A percentile compares a stretch with the other conserved stretches of the same genome.
Evolutionary conservation across 495 filamentous ascomycete species (phyloP).

Genomic region (Sphaerosporella brunnea): DNA sequence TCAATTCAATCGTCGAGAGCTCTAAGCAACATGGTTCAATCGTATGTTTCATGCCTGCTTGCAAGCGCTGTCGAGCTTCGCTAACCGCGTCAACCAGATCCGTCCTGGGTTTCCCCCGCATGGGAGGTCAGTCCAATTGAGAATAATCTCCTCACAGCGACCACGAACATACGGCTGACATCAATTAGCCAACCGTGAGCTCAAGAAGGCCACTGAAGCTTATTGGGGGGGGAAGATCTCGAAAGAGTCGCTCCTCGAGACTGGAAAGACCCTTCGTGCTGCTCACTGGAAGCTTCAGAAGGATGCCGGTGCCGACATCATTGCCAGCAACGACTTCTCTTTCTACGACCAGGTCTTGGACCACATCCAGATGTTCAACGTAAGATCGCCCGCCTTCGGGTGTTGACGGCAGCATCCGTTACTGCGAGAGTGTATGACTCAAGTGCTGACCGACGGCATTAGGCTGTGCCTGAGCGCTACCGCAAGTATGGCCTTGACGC

Average conservation of each 20-base stretch:
- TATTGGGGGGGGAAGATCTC: conserved; percentile 93
- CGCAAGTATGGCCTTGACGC: conserved; percentile 63
- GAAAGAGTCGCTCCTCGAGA: conserved; percentile 65
- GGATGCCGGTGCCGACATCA: conserved; percentile 86
- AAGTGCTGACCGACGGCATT: conserved; percentile 8
- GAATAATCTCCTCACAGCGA: too few relatives aligned
- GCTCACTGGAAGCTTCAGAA: conserved; percentile 99
- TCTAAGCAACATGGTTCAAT: conserved; percentile 19
- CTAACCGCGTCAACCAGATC: conserved; percentile 29
- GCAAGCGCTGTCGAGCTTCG: too few relatives aligned
- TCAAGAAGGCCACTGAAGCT: conserved; percentile 98
- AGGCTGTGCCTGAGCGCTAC: conserved; percentile 84
- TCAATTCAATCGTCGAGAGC: conserved; percentile 6
- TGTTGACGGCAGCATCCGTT: too few relatives aligned
- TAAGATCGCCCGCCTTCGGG: conserved; percentile 29
- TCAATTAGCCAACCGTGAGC: conserved; percentile 61
- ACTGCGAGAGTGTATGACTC: too few relatives aligned
- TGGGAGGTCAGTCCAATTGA: conserved; percentile 46
- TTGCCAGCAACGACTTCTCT: conserved; percentile 98
- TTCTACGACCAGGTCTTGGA: conserved; percentile 97
- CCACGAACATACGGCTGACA: too few relatives aligned
- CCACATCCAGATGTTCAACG: conserved; percentile 97
- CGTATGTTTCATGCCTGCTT: too few relatives aligned
- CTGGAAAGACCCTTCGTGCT: conserved; percentile 88
- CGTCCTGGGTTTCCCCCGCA: conserved; percentile 74